Evolutionary conservation across 257 asterid species (phyloP).

Genomic region (Agastache rugosa): DNA sequence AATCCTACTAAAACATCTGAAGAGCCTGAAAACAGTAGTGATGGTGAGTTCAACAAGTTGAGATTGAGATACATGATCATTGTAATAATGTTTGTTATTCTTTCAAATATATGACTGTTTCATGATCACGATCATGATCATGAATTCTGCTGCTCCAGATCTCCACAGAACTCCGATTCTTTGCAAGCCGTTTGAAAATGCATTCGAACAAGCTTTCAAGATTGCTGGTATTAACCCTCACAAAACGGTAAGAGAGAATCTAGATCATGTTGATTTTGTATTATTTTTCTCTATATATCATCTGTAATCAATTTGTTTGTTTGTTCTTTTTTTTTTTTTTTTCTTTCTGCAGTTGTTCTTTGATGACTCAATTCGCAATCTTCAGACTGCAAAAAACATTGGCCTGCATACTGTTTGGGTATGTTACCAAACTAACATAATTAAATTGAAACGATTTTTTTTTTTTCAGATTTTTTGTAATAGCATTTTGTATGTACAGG

Average conservation of each 20-base stretch:
- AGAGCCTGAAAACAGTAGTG: slow-evolving; percentile 32
- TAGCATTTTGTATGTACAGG: slow-evolving; percentile 46
- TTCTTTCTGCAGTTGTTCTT: slow-evolving; percentile 65
- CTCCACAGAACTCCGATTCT: slow-evolving; percentile 53
- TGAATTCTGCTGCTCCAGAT: slow-evolving; percentile 38
- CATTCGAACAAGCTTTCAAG: slow-evolving; percentile 70
- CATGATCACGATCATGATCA: background rate
- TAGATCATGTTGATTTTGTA: background rate
- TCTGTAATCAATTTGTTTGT: background rate
- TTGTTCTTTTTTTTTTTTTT: no score
- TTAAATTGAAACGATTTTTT: background rate
- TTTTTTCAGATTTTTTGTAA: background rate
- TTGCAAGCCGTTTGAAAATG: slow-evolving; percentile 79
- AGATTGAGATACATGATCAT: background rate
- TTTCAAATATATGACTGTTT: slow-evolving; percentile 28
- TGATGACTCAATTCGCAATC: slow-evolving; percentile 85
- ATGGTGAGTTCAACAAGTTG: slow-evolving; percentile 50
- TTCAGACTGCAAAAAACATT: slow-evolving; percentile 67
- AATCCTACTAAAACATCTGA: slow-evolving; percentile 55
- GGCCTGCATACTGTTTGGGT: slow-evolving; percentile 88
- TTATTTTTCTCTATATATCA: background rate
- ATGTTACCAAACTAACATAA: slow-evolving; percentile 30
- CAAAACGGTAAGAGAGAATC: slow-evolving; percentile 58
- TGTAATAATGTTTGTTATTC: background rate
- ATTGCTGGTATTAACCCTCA: slow-evolving; percentile 72